These are phyloP conservation scores for Podaxis sp. DNA, from an alignment of 768 basidiomycete genomes.

Conservation along the genomic window DNA sequence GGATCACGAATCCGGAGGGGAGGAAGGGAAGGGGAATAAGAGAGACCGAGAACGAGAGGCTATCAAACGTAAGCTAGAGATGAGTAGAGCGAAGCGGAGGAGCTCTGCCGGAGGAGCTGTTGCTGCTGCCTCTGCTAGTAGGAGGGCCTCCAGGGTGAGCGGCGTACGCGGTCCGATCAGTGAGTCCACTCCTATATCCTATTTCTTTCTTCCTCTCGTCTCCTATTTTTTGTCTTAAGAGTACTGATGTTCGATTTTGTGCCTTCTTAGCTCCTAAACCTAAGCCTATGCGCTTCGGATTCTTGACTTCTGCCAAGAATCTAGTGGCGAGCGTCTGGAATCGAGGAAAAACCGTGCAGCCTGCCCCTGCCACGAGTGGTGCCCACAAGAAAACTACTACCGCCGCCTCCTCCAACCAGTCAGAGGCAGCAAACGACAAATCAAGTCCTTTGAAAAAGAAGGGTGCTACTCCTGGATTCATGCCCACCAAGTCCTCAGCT, in stretches of 20 bases:
- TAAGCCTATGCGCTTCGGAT: constrained; percentile 64
- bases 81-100: constrained; percentile 64
- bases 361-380: constrained; percentile 23
- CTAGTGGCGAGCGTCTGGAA: constrained; percentile 77
- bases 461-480: neutral
- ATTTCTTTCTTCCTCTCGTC: too few species aligned
- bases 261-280: constrained; percentile 36
- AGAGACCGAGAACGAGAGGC: constrained; percentile 55
- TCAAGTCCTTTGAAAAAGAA: constrained; percentile 13
- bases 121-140: constrained; percentile 39
- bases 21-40: constrained; percentile 44
- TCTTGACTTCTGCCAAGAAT: constrained; percentile 69
- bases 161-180: constrained; percentile 23
- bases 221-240: constrained; percentile 2
- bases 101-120: constrained; percentile 57
- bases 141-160: constrained; percentile 22
- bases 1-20: neutral
- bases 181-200: constrained; percentile 26
- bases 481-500: neutral
- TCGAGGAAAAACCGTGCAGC: constrained; percentile 41
- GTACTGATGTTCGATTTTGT: constrained; percentile 18
- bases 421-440: neutral
- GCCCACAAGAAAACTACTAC: constrained; percentile 26
- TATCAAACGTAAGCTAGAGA: constrained; percentile 63
- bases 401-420: neutral